Evolutionary conservation across 495 filamentous ascomycete genomes (phyloP).

Genomic region (Talaromyces borbonicus): DNA sequence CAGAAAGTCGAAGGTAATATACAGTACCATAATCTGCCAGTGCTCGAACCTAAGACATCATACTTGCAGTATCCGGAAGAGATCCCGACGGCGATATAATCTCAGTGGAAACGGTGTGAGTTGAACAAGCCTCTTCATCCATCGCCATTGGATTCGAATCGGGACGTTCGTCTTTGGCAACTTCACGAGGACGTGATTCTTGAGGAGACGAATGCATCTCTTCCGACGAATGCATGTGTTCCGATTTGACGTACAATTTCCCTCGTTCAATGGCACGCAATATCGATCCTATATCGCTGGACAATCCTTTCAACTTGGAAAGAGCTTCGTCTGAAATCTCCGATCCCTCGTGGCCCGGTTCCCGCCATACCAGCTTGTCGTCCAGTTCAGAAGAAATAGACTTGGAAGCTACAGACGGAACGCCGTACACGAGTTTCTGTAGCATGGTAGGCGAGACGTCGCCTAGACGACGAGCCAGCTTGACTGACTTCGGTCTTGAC

Average conservation of each 20-base stretch:
- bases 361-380: slow-evolving; percentile 32
- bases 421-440: slow-evolving; percentile 23
- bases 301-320: slow-evolving; percentile 30
- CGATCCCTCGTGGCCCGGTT: slow-evolving; percentile 12
- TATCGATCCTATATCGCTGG: slow-evolving; percentile 26
- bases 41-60: background rate
- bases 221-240: slow-evolving; percentile 21
- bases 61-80: slow-evolving; percentile 1
- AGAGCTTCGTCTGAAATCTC: slow-evolving; percentile 31
- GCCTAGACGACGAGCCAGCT: slow-evolving; percentile 25
- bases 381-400: slow-evolving; percentile 27
- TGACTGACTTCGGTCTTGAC: slow-evolving; percentile 28
- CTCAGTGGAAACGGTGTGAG: slow-evolving; percentile 25
- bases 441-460: slow-evolving; percentile 25
- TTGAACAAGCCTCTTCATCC: slow-evolving; percentile 18
- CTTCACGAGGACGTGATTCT: slow-evolving; percentile 18
- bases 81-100: slow-evolving; percentile 15
- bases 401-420: slow-evolving; percentile 26
- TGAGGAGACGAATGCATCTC: slow-evolving; percentile 23
- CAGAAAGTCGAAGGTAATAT: too few species aligned
- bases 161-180: background rate
- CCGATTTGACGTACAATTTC: slow-evolving; percentile 23
- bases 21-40: too few species aligned
- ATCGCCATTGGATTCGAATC: background rate
- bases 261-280: slow-evolving; percentile 32